Conservation (phyloP, 2,329 filamentous ascomycete species). For the Decorospora gaudefroyi region DNA sequence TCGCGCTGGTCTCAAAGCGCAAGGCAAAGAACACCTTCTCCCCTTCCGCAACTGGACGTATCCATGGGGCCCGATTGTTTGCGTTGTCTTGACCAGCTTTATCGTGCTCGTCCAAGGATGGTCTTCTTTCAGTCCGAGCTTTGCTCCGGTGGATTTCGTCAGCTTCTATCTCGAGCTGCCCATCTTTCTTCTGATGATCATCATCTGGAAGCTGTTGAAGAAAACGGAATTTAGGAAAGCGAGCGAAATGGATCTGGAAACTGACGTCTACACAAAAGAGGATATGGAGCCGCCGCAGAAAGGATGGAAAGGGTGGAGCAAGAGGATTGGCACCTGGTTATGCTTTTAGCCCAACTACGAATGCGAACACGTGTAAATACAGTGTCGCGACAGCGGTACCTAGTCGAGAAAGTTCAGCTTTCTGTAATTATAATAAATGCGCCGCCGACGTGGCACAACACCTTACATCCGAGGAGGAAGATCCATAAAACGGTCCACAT, state of each 20-base stretch:
- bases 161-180: slow-evolving; percentile 54
- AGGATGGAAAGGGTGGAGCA: slow-evolving; percentile 25
- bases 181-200: slow-evolving; percentile 36
- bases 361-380: too few relatives aligned
- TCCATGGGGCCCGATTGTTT: slow-evolving; percentile 57
- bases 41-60: slow-evolving; percentile 61
- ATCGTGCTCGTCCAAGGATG: slow-evolving; percentile 41
- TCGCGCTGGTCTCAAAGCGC: slow-evolving; percentile 51
- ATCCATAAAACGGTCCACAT: too few relatives aligned
- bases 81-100: slow-evolving; percentile 34
- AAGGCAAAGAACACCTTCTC: slow-evolving; percentile 54
- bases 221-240: slow-evolving; percentile 34
- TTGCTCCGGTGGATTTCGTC: slow-evolving; percentile 53
- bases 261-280: slow-evolving; percentile 40
- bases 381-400: too few relatives aligned
- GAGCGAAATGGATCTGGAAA: slow-evolving; percentile 37
- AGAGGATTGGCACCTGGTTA: slow-evolving; percentile 36
- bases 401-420: too few relatives aligned
- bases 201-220: slow-evolving; percentile 38
- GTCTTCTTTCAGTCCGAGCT: slow-evolving; percentile 59
- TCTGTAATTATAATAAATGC: too few relatives aligned
- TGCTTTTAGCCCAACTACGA: slow-evolving; percentile 28
- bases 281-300: slow-evolving; percentile 34
- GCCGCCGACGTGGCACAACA: too few relatives aligned
- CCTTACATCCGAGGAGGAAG: too few relatives aligned